A percentile compares a stretch with the other conserved stretches of the same genome.
Evolutionary conservation across 495 filamentous ascomycete genomes (phyloP).

Genomic region (Immersiella caudata): DNA sequence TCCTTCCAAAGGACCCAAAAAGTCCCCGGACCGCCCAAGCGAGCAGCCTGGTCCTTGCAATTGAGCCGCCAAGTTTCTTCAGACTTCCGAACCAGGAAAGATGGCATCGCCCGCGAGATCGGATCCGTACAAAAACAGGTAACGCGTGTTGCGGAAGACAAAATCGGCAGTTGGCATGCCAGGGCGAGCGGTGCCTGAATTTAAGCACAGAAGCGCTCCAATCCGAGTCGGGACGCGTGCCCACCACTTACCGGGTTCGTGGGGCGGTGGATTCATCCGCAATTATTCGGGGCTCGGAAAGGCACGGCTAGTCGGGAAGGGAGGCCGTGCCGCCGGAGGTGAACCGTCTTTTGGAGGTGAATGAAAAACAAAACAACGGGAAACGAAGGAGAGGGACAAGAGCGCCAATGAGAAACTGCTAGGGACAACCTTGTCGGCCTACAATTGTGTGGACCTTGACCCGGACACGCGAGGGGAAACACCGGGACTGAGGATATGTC

Average conservation of each 20-base stretch:
- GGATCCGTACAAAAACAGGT: background rate
- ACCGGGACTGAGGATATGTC: too few species aligned
- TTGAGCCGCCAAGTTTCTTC: background rate
- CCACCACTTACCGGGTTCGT: background rate
- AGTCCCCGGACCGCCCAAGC: background rate
- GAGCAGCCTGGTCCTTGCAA: background rate
- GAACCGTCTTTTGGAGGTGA: background rate
- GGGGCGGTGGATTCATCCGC: background rate
- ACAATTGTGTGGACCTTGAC: too few species aligned
- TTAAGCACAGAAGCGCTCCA: background rate
- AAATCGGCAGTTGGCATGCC: background rate
- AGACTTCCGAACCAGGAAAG: background rate
- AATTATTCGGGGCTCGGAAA: background rate
- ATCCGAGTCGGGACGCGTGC: background rate
- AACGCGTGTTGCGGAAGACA: background rate
- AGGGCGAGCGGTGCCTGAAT: background rate
- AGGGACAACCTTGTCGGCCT: too few species aligned
- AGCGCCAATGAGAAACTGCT: background rate
- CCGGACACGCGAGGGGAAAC: too few species aligned
- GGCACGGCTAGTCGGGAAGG: background rate
- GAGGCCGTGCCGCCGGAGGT: background rate
- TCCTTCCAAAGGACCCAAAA: background rate
- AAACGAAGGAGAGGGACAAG: background rate
- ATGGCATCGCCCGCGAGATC: background rate
- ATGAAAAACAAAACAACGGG: background rate